Conservation (phyloP, 1,284 basidiomycete genomes). For the Tilletia caries region DNA sequence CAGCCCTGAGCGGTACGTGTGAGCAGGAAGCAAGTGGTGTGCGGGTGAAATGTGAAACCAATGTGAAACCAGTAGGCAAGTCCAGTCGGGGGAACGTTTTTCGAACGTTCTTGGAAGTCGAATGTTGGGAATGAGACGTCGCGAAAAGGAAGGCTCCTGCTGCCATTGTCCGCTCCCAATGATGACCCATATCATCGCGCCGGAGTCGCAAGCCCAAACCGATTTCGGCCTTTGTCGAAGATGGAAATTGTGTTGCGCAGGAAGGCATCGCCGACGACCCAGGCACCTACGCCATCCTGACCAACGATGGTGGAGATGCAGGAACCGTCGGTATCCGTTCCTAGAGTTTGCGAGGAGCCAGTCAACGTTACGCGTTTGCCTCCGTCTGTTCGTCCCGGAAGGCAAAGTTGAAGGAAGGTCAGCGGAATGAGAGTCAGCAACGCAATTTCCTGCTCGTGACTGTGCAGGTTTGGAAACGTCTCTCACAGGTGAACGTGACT, state of each 20-base stretch:
- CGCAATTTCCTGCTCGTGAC: too few species aligned
- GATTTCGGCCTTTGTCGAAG: not conserved
- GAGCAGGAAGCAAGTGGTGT: too few species aligned
- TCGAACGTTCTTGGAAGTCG: too few species aligned
- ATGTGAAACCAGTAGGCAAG: too few species aligned
- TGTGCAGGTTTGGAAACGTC: too few species aligned
- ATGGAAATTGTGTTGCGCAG: not conserved
- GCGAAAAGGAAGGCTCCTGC: too few species aligned
- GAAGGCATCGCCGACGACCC: not conserved
- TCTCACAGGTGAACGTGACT: conserved; percentile 19
- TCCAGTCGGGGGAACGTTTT: too few species aligned
- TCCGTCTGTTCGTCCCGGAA: not conserved
- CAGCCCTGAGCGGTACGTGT: too few species aligned
- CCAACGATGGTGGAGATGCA: conserved; percentile 10
- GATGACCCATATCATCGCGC: too few species aligned
- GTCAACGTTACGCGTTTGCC: not conserved
- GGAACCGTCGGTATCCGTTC: not conserved
- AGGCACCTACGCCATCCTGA: not conserved
- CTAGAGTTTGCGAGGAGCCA: not conserved
- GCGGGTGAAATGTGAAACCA: too few species aligned
- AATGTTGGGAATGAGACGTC: too few species aligned
- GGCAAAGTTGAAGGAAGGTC: not conserved
- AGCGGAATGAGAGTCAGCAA: not conserved
- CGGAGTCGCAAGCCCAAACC: not conserved
- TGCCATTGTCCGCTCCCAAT: too few species aligned